These are phyloP conservation scores for Castanea sativa DNA, from an alignment of 306 rosid species.

Conservation along the genomic window DNA sequence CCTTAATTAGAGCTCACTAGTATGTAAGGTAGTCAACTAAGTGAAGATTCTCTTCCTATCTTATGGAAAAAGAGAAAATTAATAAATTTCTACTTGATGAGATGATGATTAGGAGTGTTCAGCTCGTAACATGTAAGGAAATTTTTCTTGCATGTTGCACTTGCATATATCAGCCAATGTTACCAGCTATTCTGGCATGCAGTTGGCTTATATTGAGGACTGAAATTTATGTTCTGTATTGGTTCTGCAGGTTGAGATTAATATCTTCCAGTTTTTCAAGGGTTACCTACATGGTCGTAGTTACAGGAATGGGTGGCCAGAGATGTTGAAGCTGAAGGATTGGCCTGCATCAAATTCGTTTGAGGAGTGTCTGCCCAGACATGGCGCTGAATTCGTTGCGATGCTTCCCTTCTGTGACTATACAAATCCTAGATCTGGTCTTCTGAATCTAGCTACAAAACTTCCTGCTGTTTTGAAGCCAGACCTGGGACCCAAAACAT, in stretches of 20 bases:
- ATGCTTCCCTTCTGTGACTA: conserved; percentile 67
- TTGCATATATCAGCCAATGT: background rate
- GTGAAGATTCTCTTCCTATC: background rate
- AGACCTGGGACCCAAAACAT: conserved; percentile 69
- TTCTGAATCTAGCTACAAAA: conserved; percentile 60
- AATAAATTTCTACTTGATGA: background rate
- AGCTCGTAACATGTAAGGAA: background rate
- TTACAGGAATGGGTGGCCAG: conserved; percentile 60
- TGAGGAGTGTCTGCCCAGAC: conserved; percentile 69
- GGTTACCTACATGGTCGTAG: conserved; percentile 62
- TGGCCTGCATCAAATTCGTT: conserved; percentile 69
- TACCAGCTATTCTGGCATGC: background rate
- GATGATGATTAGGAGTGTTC: background rate
- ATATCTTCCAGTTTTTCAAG: conserved; percentile 50
- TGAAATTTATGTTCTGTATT: conserved; percentile 14
- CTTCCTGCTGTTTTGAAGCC: conserved; percentile 61
- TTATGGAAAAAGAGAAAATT: background rate
- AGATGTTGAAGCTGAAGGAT: conserved; percentile 67
- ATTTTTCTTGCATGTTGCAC: background rate
- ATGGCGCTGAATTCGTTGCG: conserved; percentile 52
- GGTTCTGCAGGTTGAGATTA: conserved; percentile 53
- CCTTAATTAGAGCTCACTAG: background rate
- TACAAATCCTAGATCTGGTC: conserved; percentile 61
- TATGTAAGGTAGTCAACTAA: background rate
- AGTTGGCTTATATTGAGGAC: conserved; percentile 4